phyloP scores from a whole-genome alignment of 305 asterid genomes.

The Solanum chacoense region DNA sequence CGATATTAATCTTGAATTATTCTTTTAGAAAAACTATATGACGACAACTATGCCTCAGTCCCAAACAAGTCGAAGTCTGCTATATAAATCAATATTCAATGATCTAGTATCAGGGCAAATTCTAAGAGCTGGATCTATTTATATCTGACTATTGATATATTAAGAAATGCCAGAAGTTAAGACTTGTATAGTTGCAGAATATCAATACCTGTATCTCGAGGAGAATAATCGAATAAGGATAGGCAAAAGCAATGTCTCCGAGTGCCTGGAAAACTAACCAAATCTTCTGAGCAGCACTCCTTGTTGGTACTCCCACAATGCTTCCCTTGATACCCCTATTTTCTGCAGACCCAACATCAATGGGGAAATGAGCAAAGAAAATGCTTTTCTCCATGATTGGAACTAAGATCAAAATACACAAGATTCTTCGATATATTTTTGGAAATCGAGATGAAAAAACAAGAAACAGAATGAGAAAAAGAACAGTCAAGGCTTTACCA shows the following conservation, averaged over 20 bases:
- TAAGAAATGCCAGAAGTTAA: background rate
- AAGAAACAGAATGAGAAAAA: background rate
- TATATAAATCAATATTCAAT: background rate
- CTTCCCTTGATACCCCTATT: constrained; percentile 42
- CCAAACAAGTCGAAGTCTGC: background rate
- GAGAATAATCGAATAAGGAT: constrained; percentile 48
- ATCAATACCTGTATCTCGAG: constrained; percentile 56
- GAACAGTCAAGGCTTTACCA: constrained; percentile 18
- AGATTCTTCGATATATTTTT: background rate
- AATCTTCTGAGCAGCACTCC: constrained; percentile 26
- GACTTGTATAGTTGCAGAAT: background rate
- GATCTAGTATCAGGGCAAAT: background rate
- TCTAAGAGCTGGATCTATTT: background rate
- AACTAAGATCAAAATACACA: background rate
- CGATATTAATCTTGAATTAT: too few relatives aligned
- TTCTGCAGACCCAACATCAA: constrained; percentile 20
- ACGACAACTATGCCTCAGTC: background rate
- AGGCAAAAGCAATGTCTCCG: constrained; percentile 68
- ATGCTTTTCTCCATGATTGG: background rate
- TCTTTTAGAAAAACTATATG: background rate
- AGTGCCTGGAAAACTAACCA: constrained; percentile 61
- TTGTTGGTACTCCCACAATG: constrained; percentile 36
- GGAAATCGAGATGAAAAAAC: background rate
- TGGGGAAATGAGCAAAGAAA: background rate
- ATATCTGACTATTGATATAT: background rate